Evolutionary conservation across 164 flowering plant species (phyloP), one percentile per base, ranked within the genome.

Genomic region (Santalum album): DNA sequence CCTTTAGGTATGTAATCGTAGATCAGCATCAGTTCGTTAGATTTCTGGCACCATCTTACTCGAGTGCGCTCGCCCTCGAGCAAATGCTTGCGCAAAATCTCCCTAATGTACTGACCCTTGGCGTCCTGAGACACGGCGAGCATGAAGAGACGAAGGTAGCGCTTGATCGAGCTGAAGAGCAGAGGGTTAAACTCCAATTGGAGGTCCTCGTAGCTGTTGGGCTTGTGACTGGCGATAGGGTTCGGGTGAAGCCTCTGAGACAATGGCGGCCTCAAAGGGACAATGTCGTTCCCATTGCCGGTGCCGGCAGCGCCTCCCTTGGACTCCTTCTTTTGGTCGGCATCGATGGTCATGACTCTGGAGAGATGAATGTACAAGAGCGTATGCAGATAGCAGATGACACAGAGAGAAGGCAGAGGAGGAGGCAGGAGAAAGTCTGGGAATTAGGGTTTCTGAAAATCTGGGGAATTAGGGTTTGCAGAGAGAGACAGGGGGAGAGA

Each of bases 1-100:
- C 83, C 78, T 26, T 84, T 82, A n/a, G 85, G 91, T 83, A 84
- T 74, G 77, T 65, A 82, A 29, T 87, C 91, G 27, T 84, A 84
- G 3, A 84, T 87, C 1, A 87, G 76, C 73, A 84, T 46, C 49
- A 87, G 62, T 22, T 82, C 71, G 27, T 68, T 70, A 7, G 72
- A 66, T 40, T 71, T 71, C 26, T 78, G 42, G 58, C 91, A 84
- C 91, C 89, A 87, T 1, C 96, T 63, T 63, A 89, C 98, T 53
- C 94, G 77, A 47, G 25, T 48, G 17, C 91, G 79, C 96, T 42
- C 78, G 64, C 82, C 62, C 47, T 65, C 79, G 4, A 87, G 85
- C 2, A 87, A 59, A 40, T 75, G 77, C 76, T 73, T 78, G 63
- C 84, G 95, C 6, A 80, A 66, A 21, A 87, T 78, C 68, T 90